Conservation (phyloP, 2,329 filamentous ascomycete species). For the Sphaerulina vaccinii region DNA sequence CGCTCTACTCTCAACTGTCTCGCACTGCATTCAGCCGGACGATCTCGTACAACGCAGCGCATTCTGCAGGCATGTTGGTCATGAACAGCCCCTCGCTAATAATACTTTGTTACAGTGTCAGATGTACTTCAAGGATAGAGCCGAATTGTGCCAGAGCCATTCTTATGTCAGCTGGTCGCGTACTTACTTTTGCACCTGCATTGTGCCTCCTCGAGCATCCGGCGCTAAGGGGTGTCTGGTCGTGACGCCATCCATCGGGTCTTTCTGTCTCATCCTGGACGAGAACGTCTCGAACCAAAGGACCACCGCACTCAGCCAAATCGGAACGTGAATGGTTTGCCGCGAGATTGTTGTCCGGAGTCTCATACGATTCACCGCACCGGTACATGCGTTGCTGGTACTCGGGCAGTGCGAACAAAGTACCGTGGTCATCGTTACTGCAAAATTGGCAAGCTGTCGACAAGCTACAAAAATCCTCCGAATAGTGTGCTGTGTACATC, state of each 20-base stretch:
- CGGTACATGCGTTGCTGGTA: neutral
- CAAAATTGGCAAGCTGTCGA: too few relatives aligned
- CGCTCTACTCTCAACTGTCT: conserved; percentile 1
- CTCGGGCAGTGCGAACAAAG: neutral
- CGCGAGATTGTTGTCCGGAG: neutral
- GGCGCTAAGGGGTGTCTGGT: neutral
- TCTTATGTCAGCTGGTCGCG: conserved; percentile 6
- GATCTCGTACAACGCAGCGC: too few relatives aligned
- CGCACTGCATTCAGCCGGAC: neutral
- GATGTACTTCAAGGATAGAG: too few relatives aligned
- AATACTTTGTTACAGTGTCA: too few relatives aligned
- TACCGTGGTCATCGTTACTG: neutral
- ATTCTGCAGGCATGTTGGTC: too few relatives aligned
- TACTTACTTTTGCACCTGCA: conserved; percentile 2
- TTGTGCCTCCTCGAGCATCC: neutral
- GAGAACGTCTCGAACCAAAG: neutral
- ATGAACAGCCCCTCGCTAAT: neutral
- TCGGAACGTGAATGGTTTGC: neutral
- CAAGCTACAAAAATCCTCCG: too few relatives aligned
- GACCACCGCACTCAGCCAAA: neutral
- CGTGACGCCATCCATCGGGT: conserved; percentile 4
- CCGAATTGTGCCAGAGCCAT: neutral
- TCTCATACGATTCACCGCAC: neutral
- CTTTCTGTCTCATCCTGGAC: conserved; percentile 1
- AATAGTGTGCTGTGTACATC: too few relatives aligned